phyloP scores from a whole-genome alignment of 2,329 filamentous ascomycete species.

The Cytospora piceicola region DNA sequence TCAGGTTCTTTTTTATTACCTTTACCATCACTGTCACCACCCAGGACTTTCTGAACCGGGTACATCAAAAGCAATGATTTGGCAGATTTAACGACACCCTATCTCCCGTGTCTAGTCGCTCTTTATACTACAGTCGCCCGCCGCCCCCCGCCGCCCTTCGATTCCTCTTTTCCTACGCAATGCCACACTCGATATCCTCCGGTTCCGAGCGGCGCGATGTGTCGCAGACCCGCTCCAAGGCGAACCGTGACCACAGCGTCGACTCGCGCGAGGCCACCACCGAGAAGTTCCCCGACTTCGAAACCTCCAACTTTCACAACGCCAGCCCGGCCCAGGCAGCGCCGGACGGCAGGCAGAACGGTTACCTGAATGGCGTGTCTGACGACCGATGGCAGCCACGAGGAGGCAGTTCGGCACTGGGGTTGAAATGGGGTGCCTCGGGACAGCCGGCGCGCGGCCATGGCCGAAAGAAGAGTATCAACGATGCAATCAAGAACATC shows the following conservation, averaged over 20 bases:
- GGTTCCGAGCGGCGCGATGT: slow-evolving; percentile 40
- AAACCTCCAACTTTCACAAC: slow-evolving; percentile 35
- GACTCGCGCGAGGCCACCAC: slow-evolving; percentile 42
- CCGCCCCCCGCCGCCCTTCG: slow-evolving; percentile 12
- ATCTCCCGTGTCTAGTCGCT: slow-evolving; percentile 28
- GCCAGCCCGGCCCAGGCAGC: slow-evolving; percentile 12
- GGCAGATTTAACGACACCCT: slow-evolving; percentile 19
- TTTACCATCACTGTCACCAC: slow-evolving; percentile 4
- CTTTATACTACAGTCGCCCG: slow-evolving; percentile 26
- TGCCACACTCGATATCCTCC: slow-evolving; percentile 47
- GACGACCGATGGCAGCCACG: slow-evolving; percentile 65
- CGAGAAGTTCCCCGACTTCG: slow-evolving; percentile 64
- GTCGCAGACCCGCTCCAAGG: slow-evolving; percentile 41
- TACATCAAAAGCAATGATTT: slow-evolving; percentile 29
- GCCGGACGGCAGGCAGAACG: slow-evolving; percentile 35
- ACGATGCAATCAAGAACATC: slow-evolving; percentile 85
- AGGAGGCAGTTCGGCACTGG: slow-evolving; percentile 49
- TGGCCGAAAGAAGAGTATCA: slow-evolving; percentile 80
- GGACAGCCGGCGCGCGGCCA: slow-evolving; percentile 52
- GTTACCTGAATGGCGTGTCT: slow-evolving; percentile 38
- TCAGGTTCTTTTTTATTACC: too few species aligned
- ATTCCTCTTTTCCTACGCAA: slow-evolving; percentile 32
- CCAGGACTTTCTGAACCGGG: slow-evolving; percentile 13
- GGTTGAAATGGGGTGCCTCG: slow-evolving; percentile 38
- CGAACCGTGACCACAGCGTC: slow-evolving; percentile 35